Evolutionary conservation across 106 monocot species (phyloP), one percentile per base, ranked within the genome.

Genomic region (Vanilla planifolia): DNA sequence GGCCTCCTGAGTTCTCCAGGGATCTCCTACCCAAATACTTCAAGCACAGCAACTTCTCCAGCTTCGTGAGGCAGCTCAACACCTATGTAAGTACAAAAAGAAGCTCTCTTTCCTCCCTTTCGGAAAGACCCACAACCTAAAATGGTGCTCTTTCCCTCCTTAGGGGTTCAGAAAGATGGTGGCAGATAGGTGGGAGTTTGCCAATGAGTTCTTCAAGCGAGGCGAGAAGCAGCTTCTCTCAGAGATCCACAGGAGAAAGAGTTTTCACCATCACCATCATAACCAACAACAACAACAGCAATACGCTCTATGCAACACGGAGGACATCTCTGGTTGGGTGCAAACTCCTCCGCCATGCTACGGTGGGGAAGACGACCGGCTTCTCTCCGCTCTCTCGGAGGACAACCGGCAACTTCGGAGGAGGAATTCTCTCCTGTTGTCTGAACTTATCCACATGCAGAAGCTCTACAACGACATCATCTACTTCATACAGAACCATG

Each of bases 21-120:
- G 93, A 93, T 47, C 74, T 93, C 67, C 64, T 93, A 14, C 93
- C 89, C 40, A 85, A 82, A 65, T 93, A 93, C 71, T 93, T 93
- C 85, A 93, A 93, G 77, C 93, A 93, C 82, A 82, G 80, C 76
- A 93, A 93, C 80, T 89, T 93, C 89, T 89, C 93, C 14, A 89
- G 85, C 77, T 93, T 93, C 63, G 89, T 93, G 11, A 71, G 89
- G 67, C 93, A 93, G 64, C 93, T 93, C 75, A 93, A 93, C 73
- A 93, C 93, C 59, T 93, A 93, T 66, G 93, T 93, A 68, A 65
- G 80, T 29, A 50, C 0, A n/a, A 25, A 25, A 20, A 16, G 3
- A n/a, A n/a, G n/a, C n/a, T n/a, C n/a, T n/a, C n/a, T n/a, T n/a
- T n/a, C n/a, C n/a, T n/a, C n/a, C n/a, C 4, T 11, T 4, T 6